phyloP scores from a whole-genome alignment of 2,329 filamentous ascomycete species.

The Neopestalotiopsis clavispora region DNA sequence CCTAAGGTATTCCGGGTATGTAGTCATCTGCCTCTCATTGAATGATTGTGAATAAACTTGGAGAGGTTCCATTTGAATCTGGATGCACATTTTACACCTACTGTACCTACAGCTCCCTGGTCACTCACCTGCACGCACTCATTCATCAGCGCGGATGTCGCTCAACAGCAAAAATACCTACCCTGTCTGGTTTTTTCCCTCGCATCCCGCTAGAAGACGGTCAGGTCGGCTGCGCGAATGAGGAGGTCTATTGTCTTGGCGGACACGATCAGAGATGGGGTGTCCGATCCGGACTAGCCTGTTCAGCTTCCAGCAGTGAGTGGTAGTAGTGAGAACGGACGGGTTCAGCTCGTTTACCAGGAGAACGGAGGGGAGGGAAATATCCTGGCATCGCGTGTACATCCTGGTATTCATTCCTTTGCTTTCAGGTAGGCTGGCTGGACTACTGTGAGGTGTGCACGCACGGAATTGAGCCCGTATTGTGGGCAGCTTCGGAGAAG shows the following conservation, averaged over 20 bases:
- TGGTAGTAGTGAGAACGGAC: background rate
- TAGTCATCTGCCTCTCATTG: too few species aligned
- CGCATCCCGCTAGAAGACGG: background rate
- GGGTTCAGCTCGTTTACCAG: constrained; percentile 11
- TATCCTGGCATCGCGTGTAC: background rate
- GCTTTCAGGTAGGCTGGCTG: too few species aligned
- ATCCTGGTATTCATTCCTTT: too few species aligned
- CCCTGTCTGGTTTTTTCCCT: background rate
- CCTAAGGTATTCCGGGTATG: too few species aligned
- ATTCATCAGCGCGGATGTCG: background rate
- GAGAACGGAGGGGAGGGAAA: too few species aligned
- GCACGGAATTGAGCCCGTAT: constrained; percentile 9
- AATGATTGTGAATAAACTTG: too few species aligned
- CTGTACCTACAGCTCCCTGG: too few species aligned
- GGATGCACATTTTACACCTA: too few species aligned
- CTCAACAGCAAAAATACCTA: background rate
- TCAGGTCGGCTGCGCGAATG: constrained; percentile 3
- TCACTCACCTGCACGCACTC: background rate
- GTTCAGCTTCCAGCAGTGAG: constrained; percentile 8
- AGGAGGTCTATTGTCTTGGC: constrained; percentile 17
- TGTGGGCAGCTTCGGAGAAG: background rate
- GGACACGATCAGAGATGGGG: constrained; percentile 15
- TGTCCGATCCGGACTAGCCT: constrained; percentile 13
- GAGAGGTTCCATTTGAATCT: too few species aligned
- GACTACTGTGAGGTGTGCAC: too few species aligned